These are phyloP conservation scores for Cercophora sp. DNA, from an alignment of 495 filamentous ascomycete genomes.

Conservation along the genomic window DNA sequence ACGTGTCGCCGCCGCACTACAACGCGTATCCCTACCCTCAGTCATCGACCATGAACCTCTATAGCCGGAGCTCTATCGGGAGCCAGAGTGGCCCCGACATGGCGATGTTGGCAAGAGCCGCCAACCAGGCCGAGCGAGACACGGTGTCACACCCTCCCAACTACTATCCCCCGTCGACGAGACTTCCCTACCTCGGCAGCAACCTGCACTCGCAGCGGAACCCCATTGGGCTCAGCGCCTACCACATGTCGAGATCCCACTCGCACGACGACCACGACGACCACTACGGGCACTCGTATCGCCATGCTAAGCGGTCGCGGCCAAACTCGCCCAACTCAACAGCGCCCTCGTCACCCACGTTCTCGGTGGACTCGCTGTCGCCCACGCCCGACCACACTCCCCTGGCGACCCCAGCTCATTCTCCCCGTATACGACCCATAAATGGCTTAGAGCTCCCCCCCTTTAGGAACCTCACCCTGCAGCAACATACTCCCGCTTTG, in stretches of 20 bases:
- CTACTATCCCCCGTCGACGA: conserved; percentile 42
- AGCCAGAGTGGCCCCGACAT: conserved; percentile 66
- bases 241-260: conserved; percentile 90
- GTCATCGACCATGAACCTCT: conserved; percentile 58
- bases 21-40: conserved; percentile 63
- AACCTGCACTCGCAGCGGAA: conserved; percentile 51
- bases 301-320: conserved; percentile 78
- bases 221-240: conserved; percentile 70
- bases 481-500: conserved; percentile 73
- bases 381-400: conserved; percentile 97
- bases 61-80: conserved; percentile 51
- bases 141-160: conserved; percentile 50
- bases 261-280: conserved; percentile 83
- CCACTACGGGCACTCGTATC: conserved; percentile 54
- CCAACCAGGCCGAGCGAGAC: conserved; percentile 80
- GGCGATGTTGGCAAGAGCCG: conserved; percentile 85
- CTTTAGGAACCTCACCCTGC: conserved; percentile 82
- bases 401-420: conserved; percentile 91
- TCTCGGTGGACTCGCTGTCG: conserved; percentile 92
- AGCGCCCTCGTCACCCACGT: conserved; percentile 94
- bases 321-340: conserved; percentile 93
- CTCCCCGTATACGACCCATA: conserved; percentile 80
- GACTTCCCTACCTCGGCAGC: conserved; percentile 56
- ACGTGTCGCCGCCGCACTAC: conserved; percentile 92
- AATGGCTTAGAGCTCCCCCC: conserved; percentile 69